These are phyloP conservation scores for Taphrina betulina DNA, from an alignment of 1,139 yeast genomes.

Conservation along the genomic window DNA sequence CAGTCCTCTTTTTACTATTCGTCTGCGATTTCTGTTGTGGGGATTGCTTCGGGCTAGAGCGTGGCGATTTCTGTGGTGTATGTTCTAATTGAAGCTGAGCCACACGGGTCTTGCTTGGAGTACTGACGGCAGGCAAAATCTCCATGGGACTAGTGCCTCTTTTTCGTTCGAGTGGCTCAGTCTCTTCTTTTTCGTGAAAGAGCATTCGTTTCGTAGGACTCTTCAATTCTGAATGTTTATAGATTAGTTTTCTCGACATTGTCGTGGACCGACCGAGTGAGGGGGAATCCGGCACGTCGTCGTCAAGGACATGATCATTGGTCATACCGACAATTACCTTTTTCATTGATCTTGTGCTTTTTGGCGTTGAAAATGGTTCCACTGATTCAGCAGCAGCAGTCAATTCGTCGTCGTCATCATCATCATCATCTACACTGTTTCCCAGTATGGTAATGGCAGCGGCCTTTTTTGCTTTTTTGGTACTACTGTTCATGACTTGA, in stretches of 20 bases:
- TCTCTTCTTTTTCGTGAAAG: too few species aligned
- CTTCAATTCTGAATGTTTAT: not conserved
- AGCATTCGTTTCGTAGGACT: not conserved
- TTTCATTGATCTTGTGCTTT: not conserved
- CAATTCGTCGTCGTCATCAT: too few species aligned
- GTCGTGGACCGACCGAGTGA: not conserved
- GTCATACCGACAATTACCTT: not conserved
- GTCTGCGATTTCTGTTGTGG: not conserved
- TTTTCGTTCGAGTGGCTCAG: not conserved
- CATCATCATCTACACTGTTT: too few species aligned
- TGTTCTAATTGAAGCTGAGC: not conserved
- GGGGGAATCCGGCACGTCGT: constrained; percentile 1
- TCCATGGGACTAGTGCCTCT: not conserved
- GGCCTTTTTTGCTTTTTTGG: too few species aligned
- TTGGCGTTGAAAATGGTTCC: too few species aligned
- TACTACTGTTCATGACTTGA: too few species aligned
- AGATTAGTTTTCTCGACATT: not conserved
- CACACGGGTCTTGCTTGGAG: not conserved
- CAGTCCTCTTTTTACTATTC: not conserved
- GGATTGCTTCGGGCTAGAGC: not conserved
- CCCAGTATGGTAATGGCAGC: too few species aligned
- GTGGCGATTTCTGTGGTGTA: not conserved
- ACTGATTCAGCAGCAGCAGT: too few species aligned
- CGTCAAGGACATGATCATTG: not conserved
- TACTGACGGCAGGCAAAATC: not conserved